Conservation (phyloP, 1,284 basidiomycete species). For the Ceratobasidium sp. region DNA sequence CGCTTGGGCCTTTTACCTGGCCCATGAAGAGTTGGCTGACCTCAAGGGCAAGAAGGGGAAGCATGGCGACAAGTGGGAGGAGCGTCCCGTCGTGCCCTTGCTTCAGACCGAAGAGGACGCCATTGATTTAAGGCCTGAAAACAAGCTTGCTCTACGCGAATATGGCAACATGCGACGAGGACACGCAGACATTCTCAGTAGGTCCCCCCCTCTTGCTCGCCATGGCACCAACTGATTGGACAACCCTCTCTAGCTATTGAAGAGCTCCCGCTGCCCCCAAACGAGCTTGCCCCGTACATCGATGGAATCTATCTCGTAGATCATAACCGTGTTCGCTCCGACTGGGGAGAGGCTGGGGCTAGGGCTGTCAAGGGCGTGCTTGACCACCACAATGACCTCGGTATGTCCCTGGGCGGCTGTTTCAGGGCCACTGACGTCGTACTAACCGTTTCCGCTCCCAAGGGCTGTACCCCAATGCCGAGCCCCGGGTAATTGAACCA, state of each 20-base stretch:
- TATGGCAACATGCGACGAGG: constrained; percentile 38
- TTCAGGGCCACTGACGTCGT: neutral
- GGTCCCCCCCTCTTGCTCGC: neutral
- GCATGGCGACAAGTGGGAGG: neutral
- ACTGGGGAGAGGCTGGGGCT: constrained; percentile 35
- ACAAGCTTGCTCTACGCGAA: constrained; percentile 31
- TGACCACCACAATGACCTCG: constrained; percentile 35
- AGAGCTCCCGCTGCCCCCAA: constrained; percentile 13
- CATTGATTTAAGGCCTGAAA: constrained; percentile 31
- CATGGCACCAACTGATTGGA: neutral
- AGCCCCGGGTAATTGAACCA: constrained; percentile 37
- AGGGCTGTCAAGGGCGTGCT: constrained; percentile 26
- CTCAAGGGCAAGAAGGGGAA: constrained; percentile 29
- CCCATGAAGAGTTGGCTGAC: constrained; percentile 13
- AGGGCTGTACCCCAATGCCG: constrained; percentile 37
- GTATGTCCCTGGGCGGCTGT: neutral
- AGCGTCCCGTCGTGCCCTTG: constrained; percentile 29
- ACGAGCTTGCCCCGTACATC: constrained; percentile 18
- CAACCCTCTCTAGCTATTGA: constrained; percentile 19
- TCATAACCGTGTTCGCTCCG: constrained; percentile 31
- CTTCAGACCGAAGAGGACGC: constrained; percentile 38
- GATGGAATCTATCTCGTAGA: constrained; percentile 29
- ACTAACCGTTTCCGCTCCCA: constrained; percentile 9
- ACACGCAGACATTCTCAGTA: constrained; percentile 35
- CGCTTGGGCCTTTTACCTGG: constrained; percentile 35